Conservation (phyloP, 1,139 yeast species). For the Candida sp. region DNA sequence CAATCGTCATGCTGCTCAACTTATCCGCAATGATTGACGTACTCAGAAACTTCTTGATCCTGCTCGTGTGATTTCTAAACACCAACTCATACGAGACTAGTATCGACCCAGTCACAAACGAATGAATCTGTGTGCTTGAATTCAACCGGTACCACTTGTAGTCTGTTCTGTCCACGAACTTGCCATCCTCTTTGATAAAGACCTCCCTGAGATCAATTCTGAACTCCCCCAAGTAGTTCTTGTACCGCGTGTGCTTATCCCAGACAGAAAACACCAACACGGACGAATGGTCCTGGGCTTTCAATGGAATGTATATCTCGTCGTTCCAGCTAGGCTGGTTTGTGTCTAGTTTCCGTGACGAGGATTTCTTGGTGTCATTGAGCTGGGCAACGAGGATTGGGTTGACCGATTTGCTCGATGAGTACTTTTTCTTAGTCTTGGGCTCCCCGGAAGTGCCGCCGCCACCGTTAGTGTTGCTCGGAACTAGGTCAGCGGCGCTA, state of each 20-base stretch:
- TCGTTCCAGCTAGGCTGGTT: constrained; percentile 52
- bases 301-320: constrained; percentile 35
- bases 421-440: constrained; percentile 4
- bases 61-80: constrained; percentile 20
- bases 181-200: constrained; percentile 26
- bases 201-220: constrained; percentile 49
- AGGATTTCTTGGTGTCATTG: constrained; percentile 32
- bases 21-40: not conserved
- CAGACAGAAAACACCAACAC: constrained; percentile 42
- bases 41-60: constrained; percentile 4
- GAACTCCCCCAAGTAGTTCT: constrained; percentile 61
- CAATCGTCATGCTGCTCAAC: constrained; percentile 4
- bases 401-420: constrained; percentile 26
- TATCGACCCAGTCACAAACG: constrained; percentile 63
- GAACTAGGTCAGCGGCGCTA: constrained; percentile 44
- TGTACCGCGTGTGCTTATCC: constrained; percentile 50
- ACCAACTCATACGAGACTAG: constrained; percentile 53
- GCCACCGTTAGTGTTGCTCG: constrained; percentile 3
- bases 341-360: constrained; percentile 40
- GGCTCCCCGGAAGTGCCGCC: not conserved
- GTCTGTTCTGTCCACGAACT: constrained; percentile 25
- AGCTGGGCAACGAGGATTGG: constrained; percentile 41
- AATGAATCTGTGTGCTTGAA: constrained; percentile 47
- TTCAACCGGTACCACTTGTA: constrained; percentile 56
- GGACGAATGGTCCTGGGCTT: constrained; percentile 29